These are phyloP conservation scores for Mycena indigotica DNA, from an alignment of 768 basidiomycete species.

Conservation along the genomic window DNA sequence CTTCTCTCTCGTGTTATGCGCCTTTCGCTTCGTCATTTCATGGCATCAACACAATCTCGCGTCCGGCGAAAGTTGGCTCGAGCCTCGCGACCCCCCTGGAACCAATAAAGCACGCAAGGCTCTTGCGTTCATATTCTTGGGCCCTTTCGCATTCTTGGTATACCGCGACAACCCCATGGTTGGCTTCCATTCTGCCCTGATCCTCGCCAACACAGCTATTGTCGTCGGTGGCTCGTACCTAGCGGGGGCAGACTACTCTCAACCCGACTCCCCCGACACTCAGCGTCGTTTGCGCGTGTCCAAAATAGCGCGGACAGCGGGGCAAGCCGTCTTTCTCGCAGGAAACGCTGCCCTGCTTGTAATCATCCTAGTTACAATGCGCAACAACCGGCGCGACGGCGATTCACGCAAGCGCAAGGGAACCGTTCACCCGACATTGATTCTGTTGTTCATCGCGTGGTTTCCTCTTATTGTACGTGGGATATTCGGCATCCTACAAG, in stretches of 20 bases:
- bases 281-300: conserved; percentile 23
- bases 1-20: conserved; percentile 36
- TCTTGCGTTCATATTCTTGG: conserved; percentile 20
- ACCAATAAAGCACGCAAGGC: conserved; percentile 16
- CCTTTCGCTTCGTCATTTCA: conserved; percentile 38
- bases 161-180: conserved; percentile 31
- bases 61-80: conserved; percentile 36
- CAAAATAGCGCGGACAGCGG: conserved; percentile 33
- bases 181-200: conserved; percentile 33
- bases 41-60: conserved; percentile 39
- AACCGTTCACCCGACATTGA: conserved; percentile 31
- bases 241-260: conserved; percentile 27
- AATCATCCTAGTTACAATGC: conserved; percentile 31
- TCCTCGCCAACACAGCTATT: conserved; percentile 36
- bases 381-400: conserved; percentile 22
- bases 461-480: conserved; percentile 37
- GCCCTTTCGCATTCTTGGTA: conserved; percentile 29
- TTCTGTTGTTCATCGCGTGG: conserved; percentile 32
- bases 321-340: conserved; percentile 36
- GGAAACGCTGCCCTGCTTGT: conserved; percentile 29
- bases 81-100: conserved; percentile 28
- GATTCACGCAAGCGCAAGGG: conserved; percentile 5
- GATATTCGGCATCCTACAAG: conserved; percentile 33
- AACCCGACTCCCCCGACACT: conserved; percentile 17
- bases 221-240: conserved; percentile 36